These are phyloP conservation scores for Pichia sp. DNA, from an alignment of 1,139 yeast genomes.

Conservation along the genomic window DNA sequence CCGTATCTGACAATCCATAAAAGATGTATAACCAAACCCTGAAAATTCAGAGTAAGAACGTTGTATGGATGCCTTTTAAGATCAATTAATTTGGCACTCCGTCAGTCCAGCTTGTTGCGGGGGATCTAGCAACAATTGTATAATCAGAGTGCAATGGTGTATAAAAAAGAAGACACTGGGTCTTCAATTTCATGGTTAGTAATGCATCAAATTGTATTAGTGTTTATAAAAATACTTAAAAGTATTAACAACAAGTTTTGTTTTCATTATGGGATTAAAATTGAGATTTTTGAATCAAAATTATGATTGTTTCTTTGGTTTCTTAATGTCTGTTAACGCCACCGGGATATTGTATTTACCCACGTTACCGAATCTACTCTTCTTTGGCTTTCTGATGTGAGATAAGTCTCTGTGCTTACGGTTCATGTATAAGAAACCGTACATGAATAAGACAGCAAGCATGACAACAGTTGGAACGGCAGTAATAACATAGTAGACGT, in stretches of 20 bases:
- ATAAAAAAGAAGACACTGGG: not conserved
- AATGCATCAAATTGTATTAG: no score
- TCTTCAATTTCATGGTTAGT: not conserved
- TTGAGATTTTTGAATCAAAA: not conserved
- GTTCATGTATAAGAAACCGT: constrained; percentile 57
- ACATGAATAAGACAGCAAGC: constrained; percentile 61
- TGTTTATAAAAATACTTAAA: no score
- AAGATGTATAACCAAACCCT: not conserved
- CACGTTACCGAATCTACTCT: constrained; percentile 46
- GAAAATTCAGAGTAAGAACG: no score
- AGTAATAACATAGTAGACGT: constrained; percentile 66
- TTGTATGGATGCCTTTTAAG: constrained; percentile 2
- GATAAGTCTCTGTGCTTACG: constrained; percentile 51
- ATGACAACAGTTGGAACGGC: constrained; percentile 72
- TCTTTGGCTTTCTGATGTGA: constrained; percentile 45
- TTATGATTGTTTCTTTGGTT: constrained; percentile 25
- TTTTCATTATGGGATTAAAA: not conserved
- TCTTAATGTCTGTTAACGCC: constrained; percentile 29
- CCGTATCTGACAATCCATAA: constrained; percentile 20
- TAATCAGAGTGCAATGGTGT: constrained; percentile 4
- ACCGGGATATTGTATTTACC: constrained; percentile 34
- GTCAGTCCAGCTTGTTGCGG: constrained; percentile 10
- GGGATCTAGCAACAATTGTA: constrained; percentile 4
- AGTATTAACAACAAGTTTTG: no score
- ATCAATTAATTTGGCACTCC: constrained; percentile 13